Conservation (phyloP, 192 early-diverging fungal species). For the Backusella luteola region DNA sequence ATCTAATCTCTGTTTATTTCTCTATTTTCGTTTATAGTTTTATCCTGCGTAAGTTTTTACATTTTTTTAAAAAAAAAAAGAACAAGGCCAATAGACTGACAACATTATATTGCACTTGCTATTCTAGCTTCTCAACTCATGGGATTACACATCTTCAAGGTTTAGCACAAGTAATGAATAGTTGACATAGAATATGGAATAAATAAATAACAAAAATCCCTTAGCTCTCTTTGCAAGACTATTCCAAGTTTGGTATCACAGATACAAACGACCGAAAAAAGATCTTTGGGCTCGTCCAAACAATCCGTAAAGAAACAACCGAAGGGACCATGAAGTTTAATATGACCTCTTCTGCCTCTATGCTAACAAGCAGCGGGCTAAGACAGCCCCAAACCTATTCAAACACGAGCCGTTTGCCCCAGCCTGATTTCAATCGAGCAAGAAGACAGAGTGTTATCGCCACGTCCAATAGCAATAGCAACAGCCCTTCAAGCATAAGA, state of each 20-base stretch:
- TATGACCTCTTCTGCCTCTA: slow-evolving; percentile 10
- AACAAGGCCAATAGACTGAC: neutral
- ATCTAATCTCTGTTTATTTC: neutral
- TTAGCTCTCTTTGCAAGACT: slow-evolving; percentile 78
- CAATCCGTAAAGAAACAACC: slow-evolving; percentile 35
- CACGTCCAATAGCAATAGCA: neutral
- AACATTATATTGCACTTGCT: slow-evolving; percentile 1
- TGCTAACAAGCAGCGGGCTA: slow-evolving; percentile 17
- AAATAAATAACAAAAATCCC: neutral
- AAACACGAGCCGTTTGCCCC: slow-evolving; percentile 11
- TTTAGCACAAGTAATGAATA: slow-evolving; percentile 47
- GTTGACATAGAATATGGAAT: neutral
- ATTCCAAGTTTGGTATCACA: slow-evolving; percentile 55
- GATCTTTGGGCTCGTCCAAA: slow-evolving; percentile 41
- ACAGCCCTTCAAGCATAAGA: neutral
- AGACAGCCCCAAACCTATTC: slow-evolving; percentile 16
- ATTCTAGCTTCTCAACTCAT: slow-evolving; percentile 51
- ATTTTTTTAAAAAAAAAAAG: neutral
- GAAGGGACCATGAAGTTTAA: neutral
- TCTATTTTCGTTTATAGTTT: slow-evolving; percentile 34
- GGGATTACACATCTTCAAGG: slow-evolving; percentile 60
- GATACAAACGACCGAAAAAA: slow-evolving; percentile 56
- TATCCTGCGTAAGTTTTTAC: slow-evolving; percentile 47
- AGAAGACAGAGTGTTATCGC: slow-evolving; percentile 15
- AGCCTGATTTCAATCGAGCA: slow-evolving; percentile 2